Conservation (phyloP, 2,329 filamentous ascomycete genomes). For the Scedosporium boydii region DNA sequence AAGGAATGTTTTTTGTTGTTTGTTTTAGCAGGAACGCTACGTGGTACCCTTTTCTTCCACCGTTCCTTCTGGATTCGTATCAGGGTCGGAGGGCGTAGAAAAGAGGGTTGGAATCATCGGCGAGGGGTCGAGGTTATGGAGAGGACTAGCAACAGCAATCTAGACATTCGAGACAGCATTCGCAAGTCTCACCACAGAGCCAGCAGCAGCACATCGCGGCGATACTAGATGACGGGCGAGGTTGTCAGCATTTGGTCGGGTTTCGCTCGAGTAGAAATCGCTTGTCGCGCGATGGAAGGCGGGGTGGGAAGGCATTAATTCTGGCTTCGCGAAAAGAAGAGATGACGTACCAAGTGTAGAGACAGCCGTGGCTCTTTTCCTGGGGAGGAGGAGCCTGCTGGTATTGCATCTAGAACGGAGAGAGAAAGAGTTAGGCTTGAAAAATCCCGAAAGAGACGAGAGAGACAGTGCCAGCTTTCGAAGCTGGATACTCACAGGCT, state of each 20-base stretch:
- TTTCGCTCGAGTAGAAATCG: too few species aligned
- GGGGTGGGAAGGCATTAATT: too few species aligned
- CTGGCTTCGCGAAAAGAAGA: too few species aligned
- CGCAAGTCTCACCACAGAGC: conserved; percentile 33
- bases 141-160: conserved; percentile 26
- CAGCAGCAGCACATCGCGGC: conserved; percentile 34
- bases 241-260: not conserved
- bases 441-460: not conserved
- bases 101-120: not conserved
- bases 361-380: conserved; percentile 31
- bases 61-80: not conserved
- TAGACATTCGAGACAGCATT: conserved; percentile 31
- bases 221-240: conserved; percentile 16
- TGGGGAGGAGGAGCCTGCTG: conserved; percentile 22
- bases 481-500: conserved; percentile 13
- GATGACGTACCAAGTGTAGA: conserved; percentile 25
- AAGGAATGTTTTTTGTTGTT: not conserved
- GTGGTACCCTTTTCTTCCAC: not conserved
- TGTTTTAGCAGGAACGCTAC: not conserved
- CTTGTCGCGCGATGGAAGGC: not conserved
- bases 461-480: not conserved
- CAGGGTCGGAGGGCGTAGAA: not conserved
- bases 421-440: not conserved
- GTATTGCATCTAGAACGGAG: conserved; percentile 22
- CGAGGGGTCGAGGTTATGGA: not conserved